phyloP scores from a whole-genome alignment of 176 grass and related monocot genomes.

The Paspalum notatum region DNA sequence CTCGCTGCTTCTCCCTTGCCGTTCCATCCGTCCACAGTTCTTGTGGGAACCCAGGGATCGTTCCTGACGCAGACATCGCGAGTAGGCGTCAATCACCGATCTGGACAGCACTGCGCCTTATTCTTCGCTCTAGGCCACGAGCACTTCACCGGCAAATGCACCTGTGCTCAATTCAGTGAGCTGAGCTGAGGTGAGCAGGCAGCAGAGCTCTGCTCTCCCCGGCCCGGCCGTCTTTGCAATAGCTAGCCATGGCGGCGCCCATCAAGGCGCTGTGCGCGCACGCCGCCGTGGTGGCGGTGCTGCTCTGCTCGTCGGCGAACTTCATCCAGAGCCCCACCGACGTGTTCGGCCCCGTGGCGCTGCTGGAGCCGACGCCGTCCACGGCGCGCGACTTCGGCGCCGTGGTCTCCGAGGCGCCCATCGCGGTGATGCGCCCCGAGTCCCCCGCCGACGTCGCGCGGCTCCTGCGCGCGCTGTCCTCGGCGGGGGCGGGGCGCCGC shows the following conservation, averaged over 20 bases:
- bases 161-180: background rate
- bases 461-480: conserved; percentile 61
- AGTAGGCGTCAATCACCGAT: background rate
- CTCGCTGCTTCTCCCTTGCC: conserved; percentile 10
- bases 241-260: conserved; percentile 8
- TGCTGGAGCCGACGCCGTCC: conserved; percentile 47
- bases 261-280: conserved; percentile 6
- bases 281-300: conserved; percentile 42
- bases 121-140: background rate
- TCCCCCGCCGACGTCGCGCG: conserved; percentile 62
- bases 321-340: conserved; percentile 85
- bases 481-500: background rate
- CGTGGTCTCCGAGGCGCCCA: conserved; percentile 54
- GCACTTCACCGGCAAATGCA: conserved; percentile 35
- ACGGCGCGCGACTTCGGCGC: conserved; percentile 70
- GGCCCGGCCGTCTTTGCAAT: too few species aligned
- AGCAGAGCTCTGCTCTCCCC: too few species aligned
- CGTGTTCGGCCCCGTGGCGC: conserved; percentile 49
- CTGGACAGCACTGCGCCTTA: background rate
- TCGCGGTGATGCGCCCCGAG: conserved; percentile 55
- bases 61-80: conserved; percentile 28
- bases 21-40: conserved; percentile 49
- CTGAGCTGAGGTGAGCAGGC: background rate
- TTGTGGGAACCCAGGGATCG: conserved; percentile 53
- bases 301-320: conserved; percentile 53